Conservation (phyloP, 1,139 yeast genomes). For the Lodderomyces margitis region DNA sequence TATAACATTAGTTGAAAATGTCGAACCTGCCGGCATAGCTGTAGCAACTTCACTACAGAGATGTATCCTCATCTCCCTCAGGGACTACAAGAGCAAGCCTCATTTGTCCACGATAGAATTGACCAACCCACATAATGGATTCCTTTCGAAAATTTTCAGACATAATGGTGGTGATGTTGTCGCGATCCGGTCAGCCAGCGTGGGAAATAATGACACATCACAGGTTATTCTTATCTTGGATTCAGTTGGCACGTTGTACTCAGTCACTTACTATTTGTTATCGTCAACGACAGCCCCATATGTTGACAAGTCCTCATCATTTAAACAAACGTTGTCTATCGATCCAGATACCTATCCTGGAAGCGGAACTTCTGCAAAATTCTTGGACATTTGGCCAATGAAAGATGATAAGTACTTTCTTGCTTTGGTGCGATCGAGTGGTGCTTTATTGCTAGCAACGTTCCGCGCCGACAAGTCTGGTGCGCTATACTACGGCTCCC, state of each 20-base stretch:
- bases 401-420: constrained; percentile 21
- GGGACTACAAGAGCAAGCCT: constrained; percentile 71
- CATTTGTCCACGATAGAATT: constrained; percentile 36
- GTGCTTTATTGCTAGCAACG: constrained; percentile 49
- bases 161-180: constrained; percentile 48
- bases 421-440: constrained; percentile 35
- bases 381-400: constrained; percentile 56
- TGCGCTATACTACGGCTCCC: constrained; percentile 59
- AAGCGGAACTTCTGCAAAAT: constrained; percentile 28
- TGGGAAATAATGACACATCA: constrained; percentile 47
- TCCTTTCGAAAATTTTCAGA: constrained; percentile 28
- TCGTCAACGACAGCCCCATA: constrained; percentile 31
- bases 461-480: constrained; percentile 54
- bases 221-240: constrained; percentile 47
- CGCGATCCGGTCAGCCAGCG: constrained; percentile 57
- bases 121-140: constrained; percentile 19
- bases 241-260: constrained; percentile 40
- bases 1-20: constrained; percentile 55
- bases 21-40: constrained; percentile 75
- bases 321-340: constrained; percentile 29
- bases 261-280: constrained; percentile 32
- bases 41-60: constrained; percentile 72
- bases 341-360: constrained; percentile 45
- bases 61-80: constrained; percentile 58
- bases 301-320: constrained; percentile 27